phyloP scores from a whole-genome alignment of 1,284 basidiomycete genomes.

The Naganishia liquefaciens region DNA sequence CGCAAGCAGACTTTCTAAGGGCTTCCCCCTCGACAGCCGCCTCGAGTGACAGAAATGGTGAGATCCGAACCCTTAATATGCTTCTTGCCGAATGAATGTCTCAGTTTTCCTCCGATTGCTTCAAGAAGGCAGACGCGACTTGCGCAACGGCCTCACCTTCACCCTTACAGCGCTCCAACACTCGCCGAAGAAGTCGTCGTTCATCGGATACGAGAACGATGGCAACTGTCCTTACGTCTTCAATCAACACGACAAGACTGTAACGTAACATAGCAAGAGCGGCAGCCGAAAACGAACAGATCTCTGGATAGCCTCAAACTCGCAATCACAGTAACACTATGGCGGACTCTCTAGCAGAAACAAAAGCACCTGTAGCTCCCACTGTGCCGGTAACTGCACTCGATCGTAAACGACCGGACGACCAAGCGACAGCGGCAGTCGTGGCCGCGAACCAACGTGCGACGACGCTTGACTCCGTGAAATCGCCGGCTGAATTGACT shows the following conservation, averaged over 20 bases:
- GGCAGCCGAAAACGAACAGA: neutral
- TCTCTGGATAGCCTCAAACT: neutral
- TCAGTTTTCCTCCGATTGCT: neutral
- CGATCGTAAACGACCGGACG: conserved; percentile 18
- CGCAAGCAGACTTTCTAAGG: too few species aligned
- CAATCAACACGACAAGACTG: neutral
- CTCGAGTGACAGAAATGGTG: too few species aligned
- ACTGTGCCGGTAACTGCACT: conserved; percentile 15
- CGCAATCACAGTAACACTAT: neutral
- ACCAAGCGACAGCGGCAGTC: conserved; percentile 15
- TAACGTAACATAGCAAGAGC: neutral
- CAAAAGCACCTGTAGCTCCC: neutral
- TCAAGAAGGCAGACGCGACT: too few species aligned
- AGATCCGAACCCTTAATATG: too few species aligned
- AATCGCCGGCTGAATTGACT: conserved; percentile 35
- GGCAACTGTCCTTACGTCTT: too few species aligned
- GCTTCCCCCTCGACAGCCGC: too few species aligned
- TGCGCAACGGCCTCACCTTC: too few species aligned
- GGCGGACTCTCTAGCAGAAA: neutral
- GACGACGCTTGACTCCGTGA: conserved; percentile 28
- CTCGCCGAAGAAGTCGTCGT: neutral
- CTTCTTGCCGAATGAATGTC: neutral
- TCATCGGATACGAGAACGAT: too few species aligned
- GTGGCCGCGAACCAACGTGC: conserved; percentile 17
- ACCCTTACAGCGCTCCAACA: neutral